Base-by-base conservation (phyloP, 805 yeast genomes). In the Spathaspora boniae region DNA sequence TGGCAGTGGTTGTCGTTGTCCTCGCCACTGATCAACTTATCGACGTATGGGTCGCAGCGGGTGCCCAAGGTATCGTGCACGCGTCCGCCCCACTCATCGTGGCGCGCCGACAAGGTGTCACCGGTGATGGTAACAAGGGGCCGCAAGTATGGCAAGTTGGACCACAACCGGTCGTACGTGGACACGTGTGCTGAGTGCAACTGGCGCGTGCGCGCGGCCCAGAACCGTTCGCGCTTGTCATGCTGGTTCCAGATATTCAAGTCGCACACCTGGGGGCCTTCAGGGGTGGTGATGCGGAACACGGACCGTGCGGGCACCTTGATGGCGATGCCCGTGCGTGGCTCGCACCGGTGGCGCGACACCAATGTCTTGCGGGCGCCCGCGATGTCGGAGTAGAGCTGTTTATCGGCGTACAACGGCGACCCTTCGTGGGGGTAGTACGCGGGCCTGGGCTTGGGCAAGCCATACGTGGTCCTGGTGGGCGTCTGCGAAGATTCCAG, bases 221-320 rank as follows among this genome's bases (percentile, higher is more conserved):
- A 80, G 48, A 80, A 66, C 43, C 80, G 59, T 48, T 80, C 85
- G 47, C 82, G 60, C 17, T 80, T 82, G 48, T 78, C 77, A 43
- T 74, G 67, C 32, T 61, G 61, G 46, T 72, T 74, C 85, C 85
- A 80, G 34, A 76, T 71, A 56, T 80, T 79, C 54, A 79, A 69
- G 49, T 80, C 85, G 48, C 83, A 78, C 14, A 80, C 86, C 53
- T 80, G 86, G 2, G 86, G 82, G 4, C 85, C 85, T 46, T 80
- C 78, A 2, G 83, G 80, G 1, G 83, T 74, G 3, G 77, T 72
- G 37, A 80, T 62, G 26, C 85, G 62, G 40, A 80, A 76, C 20
- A 79, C 70, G 20, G 72, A 65, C 16, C 76, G 78, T 15, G 77
- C 77, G 12, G 81, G 79, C n/a, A 78, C 76, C 41, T 72, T 72